These are phyloP conservation scores for Inga laurina DNA, from an alignment of 306 rosid genomes.

Conservation along the genomic window DNA sequence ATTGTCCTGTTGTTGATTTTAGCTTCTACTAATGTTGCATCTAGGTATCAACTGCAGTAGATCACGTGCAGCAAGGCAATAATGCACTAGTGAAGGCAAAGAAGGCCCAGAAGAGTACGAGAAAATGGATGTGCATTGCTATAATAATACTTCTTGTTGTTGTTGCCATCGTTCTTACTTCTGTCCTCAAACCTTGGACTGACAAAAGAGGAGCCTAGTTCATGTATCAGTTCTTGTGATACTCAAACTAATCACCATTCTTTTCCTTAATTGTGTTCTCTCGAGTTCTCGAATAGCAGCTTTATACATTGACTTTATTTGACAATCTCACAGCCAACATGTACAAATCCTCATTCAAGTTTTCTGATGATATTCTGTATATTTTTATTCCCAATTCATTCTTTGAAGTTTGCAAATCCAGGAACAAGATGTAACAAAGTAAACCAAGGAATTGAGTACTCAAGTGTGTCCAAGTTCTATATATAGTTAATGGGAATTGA, in stretches of 20 bases:
- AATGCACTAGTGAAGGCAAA: slow-evolving; percentile 76
- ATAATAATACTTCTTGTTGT: slow-evolving; percentile 79
- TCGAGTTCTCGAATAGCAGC: neutral
- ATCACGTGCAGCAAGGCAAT: slow-evolving; percentile 89
- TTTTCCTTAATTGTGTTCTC: neutral
- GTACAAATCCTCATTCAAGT: neutral
- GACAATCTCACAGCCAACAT: neutral
- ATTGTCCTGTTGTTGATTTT: slow-evolving; percentile 1
- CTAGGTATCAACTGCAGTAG: slow-evolving; percentile 91
- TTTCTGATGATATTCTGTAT: neutral
- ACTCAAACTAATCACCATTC: neutral
- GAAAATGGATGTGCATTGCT: slow-evolving; percentile 96
- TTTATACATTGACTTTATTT: neutral
- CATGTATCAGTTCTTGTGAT: neutral
- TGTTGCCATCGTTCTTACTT: slow-evolving; percentile 54
- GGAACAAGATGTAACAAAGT: neutral
- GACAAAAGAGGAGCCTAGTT: slow-evolving; percentile 54
- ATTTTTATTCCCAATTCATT: neutral
- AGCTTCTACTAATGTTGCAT: neutral
- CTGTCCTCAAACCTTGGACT: slow-evolving; percentile 80
- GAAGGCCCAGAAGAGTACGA: slow-evolving; percentile 72
- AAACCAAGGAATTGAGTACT: too few relatives aligned
- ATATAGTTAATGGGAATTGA: too few relatives aligned
- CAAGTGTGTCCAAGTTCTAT: too few relatives aligned
- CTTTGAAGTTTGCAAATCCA: neutral